Percentiles rank a stretch among this genome's conserved stretches.
Evolutionary conservation across 805 yeast genomes (phyloP).

Genomic region (Saccharomycopsis lassenensis): DNA sequence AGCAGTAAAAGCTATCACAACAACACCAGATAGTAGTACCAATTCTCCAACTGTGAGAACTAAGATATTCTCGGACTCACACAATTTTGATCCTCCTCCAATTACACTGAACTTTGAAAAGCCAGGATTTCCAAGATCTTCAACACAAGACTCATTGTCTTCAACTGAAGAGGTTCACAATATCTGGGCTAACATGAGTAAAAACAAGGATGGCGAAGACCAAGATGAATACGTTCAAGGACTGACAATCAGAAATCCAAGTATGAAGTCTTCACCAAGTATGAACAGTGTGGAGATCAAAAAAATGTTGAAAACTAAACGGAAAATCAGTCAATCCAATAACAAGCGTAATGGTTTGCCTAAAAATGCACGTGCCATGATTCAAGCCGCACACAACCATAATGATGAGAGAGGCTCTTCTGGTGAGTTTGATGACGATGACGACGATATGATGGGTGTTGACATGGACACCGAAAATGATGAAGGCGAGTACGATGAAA

Average conservation of each 20-base stretch:
- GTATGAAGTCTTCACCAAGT: constrained; percentile 39
- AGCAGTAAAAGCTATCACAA: background rate
- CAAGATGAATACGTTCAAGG: constrained; percentile 6
- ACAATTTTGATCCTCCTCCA: constrained; percentile 13
- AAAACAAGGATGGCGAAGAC: background rate
- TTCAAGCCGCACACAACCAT: constrained; percentile 8
- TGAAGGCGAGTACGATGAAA: constrained; percentile 3
- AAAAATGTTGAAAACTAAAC: constrained; percentile 27
- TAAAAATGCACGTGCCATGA: constrained; percentile 21
- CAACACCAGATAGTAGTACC: constrained; percentile 6
- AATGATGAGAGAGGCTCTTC: constrained; percentile 12
- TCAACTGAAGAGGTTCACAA: constrained; percentile 18
- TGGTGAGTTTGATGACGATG: constrained; percentile 5
- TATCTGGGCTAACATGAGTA: constrained; percentile 16
- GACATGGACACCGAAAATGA: background rate
- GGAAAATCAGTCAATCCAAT: constrained; percentile 11
- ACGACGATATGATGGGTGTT: constrained; percentile 3
- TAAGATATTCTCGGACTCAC: constrained; percentile 9
- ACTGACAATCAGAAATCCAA: constrained; percentile 32
- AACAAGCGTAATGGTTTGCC: too few species aligned
- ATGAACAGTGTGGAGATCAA: constrained; percentile 37
- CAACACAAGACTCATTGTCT: constrained; percentile 17
- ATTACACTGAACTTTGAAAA: constrained; percentile 14
- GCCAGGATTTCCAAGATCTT: constrained; percentile 15
- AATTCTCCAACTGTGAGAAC: constrained; percentile 3